phyloP scores from a whole-genome alignment of 306 rosid species.

The Citrullus mucosospermus region DNA sequence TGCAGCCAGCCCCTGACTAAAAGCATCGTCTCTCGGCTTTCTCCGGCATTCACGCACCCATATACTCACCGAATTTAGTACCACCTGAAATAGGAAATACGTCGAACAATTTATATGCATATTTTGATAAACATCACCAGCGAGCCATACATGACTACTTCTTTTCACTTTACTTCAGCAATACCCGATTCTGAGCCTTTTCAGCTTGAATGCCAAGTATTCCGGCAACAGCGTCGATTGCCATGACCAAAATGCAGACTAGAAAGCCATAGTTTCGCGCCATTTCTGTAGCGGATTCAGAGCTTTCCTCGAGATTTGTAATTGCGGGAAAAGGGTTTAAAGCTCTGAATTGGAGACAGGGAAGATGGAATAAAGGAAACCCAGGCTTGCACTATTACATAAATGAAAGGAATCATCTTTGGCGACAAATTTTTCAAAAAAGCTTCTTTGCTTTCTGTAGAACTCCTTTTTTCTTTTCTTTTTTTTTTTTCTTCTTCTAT shows the following conservation, averaged over 20 bases:
- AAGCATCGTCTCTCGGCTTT: constrained; percentile 55
- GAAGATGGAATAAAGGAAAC: constrained; percentile 6
- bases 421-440: not conserved
- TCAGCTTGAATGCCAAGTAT: constrained; percentile 77
- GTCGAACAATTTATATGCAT: not conserved
- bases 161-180: not conserved
- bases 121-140: not conserved
- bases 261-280: constrained; percentile 38
- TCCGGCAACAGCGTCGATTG: constrained; percentile 59
- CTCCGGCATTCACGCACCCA: constrained; percentile 45
- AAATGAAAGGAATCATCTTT: not conserved
- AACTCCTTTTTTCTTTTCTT: not conserved
- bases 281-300: constrained; percentile 25
- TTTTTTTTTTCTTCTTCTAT: not conserved
- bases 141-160: not conserved
- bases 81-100: constrained; percentile 22
- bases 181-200: constrained; percentile 68
- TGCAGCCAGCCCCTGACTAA: constrained; percentile 64
- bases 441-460: constrained; percentile 6
- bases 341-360: not conserved
- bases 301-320: not conserved
- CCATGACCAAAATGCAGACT: constrained; percentile 39
- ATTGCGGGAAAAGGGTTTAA: not conserved
- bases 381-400: not conserved
- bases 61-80: constrained; percentile 25